A percentile compares a stretch with the other conserved stretches of the same genome.
Conservation (phyloP, 192 early-diverging fungal genomes). For the Funneliformis mosseae region DNA sequence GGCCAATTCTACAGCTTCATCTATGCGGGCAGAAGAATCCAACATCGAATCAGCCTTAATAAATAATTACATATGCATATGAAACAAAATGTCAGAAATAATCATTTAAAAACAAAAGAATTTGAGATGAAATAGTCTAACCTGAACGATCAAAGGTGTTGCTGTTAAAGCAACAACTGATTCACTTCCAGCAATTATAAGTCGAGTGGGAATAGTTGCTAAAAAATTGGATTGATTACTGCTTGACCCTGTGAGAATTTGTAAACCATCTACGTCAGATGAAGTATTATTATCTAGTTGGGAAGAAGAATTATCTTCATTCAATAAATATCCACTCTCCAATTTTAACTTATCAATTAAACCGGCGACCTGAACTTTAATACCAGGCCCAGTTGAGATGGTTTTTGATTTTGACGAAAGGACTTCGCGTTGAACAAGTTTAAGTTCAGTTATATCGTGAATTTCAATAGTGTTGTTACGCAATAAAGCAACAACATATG, state of each 20-base stretch:
- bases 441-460: constrained; percentile 73
- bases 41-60: constrained; percentile 58
- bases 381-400: constrained; percentile 55
- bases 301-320: neutral
- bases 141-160: constrained; percentile 61
- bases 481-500: constrained; percentile 72
- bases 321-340: neutral
- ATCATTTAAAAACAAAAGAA: neutral
- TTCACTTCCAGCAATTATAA: constrained; percentile 61
- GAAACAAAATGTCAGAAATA: neutral
- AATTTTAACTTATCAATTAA: constrained; percentile 42
- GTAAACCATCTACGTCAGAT: neutral
- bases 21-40: constrained; percentile 52
- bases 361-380: constrained; percentile 51
- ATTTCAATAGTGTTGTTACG: constrained; percentile 69
- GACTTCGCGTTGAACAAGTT: constrained; percentile 56
- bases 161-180: constrained; percentile 62
- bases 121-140: constrained; percentile 29
- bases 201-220: constrained; percentile 44
- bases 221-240: constrained; percentile 11
- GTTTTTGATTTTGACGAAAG: constrained; percentile 51
- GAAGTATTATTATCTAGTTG: neutral
- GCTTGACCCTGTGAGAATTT: neutral
- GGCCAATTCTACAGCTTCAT: constrained; percentile 62
- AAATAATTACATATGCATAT: neutral